These are phyloP conservation scores for Botryosphaeria agaves DNA, from an alignment of 2,329 filamentous ascomycete species.

Conservation along the genomic window DNA sequence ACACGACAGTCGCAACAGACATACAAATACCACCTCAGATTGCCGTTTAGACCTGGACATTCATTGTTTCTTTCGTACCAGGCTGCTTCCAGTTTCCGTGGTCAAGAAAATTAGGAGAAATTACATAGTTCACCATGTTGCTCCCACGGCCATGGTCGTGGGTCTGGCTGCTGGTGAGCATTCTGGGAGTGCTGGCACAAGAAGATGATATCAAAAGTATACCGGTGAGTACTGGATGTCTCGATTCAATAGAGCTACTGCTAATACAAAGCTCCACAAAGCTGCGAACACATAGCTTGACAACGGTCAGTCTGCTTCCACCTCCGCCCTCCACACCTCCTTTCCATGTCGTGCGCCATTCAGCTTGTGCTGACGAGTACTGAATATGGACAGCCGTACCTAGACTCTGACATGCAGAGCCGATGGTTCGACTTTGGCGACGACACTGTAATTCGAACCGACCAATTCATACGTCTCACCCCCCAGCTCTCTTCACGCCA, in stretches of 20 bases:
- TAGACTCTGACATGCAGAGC: constrained; percentile 95
- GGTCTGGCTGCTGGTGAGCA: neutral
- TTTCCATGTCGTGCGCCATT: constrained; percentile 1
- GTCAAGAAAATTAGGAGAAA: too few species aligned
- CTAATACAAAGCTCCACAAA: constrained; percentile 27
- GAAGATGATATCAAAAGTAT: constrained; percentile 43
- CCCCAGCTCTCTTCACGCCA: constrained; percentile 79
- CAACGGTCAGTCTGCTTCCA: constrained; percentile 41
- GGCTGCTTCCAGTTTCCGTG: too few species aligned
- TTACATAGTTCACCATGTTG: neutral
- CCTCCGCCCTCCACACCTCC: neutral
- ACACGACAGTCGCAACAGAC: too few species aligned
- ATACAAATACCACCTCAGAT: too few species aligned
- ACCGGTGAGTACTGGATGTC: constrained; percentile 32
- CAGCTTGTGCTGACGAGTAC: constrained; percentile 1
- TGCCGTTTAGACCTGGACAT: too few species aligned
- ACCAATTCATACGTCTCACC: constrained; percentile 78
- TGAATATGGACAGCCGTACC: constrained; percentile 60
- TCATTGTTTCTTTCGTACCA: too few species aligned
- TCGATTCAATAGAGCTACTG: constrained; percentile 4
- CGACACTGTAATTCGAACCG: constrained; percentile 66
- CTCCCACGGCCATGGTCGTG: constrained; percentile 1
- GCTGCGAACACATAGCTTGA: constrained; percentile 75
- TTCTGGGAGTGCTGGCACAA: constrained; percentile 4
- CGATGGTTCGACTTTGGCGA: constrained; percentile 99